Evolutionary conservation across 768 basidiomycete genomes (phyloP), one percentile per base, ranked within the genome.

Genomic region (Leccinum subgranulosum): DNA sequence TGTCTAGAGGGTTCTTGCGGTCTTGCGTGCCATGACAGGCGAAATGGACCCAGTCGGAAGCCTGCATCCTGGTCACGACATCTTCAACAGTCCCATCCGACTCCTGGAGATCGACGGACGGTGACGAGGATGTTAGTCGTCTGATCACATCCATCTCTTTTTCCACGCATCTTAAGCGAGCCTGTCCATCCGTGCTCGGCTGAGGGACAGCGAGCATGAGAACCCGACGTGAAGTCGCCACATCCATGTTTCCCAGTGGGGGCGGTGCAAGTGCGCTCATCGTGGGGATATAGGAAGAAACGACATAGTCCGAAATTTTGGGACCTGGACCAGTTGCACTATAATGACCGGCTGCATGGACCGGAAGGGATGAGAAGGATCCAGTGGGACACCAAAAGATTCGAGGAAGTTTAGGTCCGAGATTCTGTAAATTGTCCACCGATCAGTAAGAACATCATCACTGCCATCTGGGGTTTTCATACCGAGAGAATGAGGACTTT

Each of bases 201-300:
- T 65, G 59, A 7, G 43, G 25, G 15, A 67, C 50, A 14, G 49
- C 36, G 6, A 67, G 56, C 10, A 67, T 9, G 15, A 17, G n/a
- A 7, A 49, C 33, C 4, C 43, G 21, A 17, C 12, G 21, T n/a
- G 36, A 31, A 11, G 21, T 25, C 6, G 10, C 31, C 3, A 11
- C 29, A 31, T 50, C 19, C 19, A 4, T 9, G 27, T 53, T 10
- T 27, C 19, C 27, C 11, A 6, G 23, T 6, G 33, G 6, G 17
- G 34, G 28, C 29, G 58, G 25, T 23, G 15, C 19, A 27, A 73
- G 56, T 3, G 71, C 60, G 41, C 55, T 48, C 4, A 74, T 53
- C 2, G 71, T 72, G 2, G 71, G 67, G 2, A 64, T 65, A 36
- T 74, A 74, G 14, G 73, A 74, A 3, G 53, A 58, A 17, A 51